These are phyloP conservation scores for Nicotiana knightiana DNA, from an alignment of 257 asterid species.

Conservation along the genomic window DNA sequence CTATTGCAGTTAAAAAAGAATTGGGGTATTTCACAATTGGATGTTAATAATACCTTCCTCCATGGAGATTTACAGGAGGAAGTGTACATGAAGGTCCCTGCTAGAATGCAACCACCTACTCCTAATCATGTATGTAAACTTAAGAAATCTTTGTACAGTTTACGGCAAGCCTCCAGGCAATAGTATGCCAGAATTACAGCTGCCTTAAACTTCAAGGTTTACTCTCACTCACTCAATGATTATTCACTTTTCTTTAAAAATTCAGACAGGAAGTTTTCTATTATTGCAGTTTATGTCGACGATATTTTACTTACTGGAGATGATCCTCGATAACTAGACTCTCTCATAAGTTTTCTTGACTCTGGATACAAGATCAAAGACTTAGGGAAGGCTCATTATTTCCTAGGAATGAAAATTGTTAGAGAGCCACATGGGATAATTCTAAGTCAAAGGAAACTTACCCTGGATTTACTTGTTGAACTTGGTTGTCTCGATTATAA, in stretches of 20 bases:
- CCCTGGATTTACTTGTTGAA: neutral
- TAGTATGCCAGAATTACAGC: neutral
- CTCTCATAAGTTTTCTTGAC: too few species aligned
- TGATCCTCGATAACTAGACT: too few species aligned
- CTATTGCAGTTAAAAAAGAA: neutral
- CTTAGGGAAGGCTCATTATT: too few species aligned
- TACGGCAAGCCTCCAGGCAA: too few species aligned
- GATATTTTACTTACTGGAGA: neutral
- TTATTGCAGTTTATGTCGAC: neutral
- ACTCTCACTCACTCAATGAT: neutral
- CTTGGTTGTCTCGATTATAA: neutral
- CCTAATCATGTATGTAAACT: neutral
- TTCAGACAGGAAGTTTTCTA: too few species aligned
- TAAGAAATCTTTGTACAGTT: neutral
- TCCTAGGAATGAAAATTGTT: too few species aligned
- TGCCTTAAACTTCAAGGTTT: neutral
- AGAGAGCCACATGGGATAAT: too few species aligned
- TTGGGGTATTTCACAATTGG: neutral
- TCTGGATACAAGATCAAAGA: too few species aligned
- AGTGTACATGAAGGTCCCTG: too few species aligned
- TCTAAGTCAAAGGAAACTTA: too few species aligned
- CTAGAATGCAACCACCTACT: neutral
- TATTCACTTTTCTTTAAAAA: neutral
- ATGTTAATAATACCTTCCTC: too few species aligned
- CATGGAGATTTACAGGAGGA: neutral